Conservation (phyloP, 116 monocot genomes). For the Papilionanthe hybrid region DNA sequence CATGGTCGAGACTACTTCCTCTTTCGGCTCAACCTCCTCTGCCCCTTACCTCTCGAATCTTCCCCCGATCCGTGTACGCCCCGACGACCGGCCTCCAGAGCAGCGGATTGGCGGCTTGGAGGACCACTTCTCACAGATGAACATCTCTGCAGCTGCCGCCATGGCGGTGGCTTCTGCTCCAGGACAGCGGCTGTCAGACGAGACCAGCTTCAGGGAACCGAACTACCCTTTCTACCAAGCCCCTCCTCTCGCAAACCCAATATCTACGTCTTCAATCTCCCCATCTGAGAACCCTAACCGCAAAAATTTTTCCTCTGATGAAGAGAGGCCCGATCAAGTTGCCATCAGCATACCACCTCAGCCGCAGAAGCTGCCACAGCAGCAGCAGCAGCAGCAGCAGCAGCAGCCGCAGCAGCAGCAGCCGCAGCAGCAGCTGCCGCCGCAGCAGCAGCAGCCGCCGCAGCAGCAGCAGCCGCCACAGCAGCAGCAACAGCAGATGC, state of each 20-base stretch:
- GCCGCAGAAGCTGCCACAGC: constrained; percentile 8
- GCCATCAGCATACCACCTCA: constrained; percentile 4
- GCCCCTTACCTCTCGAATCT: constrained; percentile 70
- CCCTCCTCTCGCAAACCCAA: constrained; percentile 9
- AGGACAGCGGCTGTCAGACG: constrained; percentile 15
- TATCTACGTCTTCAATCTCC: constrained; percentile 26
- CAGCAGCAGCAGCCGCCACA: constrained; percentile 9
- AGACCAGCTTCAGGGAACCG: constrained; percentile 11
- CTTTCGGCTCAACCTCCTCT: constrained; percentile 67
- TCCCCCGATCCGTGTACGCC: constrained; percentile 65
- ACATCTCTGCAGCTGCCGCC: constrained; percentile 18
- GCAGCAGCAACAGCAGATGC: background rate
- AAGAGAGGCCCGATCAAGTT: constrained; percentile 57
- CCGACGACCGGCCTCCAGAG: constrained; percentile 49
- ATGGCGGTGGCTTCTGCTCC: constrained; percentile 15
- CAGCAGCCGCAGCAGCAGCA: constrained; percentile 7
- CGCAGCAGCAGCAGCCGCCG: background rate
- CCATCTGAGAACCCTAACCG: constrained; percentile 38
- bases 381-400: background rate
- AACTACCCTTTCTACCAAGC: constrained; percentile 10
- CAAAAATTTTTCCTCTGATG: constrained; percentile 42
- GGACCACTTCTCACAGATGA: constrained; percentile 68
- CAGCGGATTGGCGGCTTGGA: constrained; percentile 33
- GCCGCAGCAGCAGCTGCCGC: constrained; percentile 2
- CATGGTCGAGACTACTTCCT: constrained; percentile 71